Evolutionary conservation across 2,329 filamentous ascomycete genomes (phyloP).

Genomic region (Sclerotinia minor): DNA sequence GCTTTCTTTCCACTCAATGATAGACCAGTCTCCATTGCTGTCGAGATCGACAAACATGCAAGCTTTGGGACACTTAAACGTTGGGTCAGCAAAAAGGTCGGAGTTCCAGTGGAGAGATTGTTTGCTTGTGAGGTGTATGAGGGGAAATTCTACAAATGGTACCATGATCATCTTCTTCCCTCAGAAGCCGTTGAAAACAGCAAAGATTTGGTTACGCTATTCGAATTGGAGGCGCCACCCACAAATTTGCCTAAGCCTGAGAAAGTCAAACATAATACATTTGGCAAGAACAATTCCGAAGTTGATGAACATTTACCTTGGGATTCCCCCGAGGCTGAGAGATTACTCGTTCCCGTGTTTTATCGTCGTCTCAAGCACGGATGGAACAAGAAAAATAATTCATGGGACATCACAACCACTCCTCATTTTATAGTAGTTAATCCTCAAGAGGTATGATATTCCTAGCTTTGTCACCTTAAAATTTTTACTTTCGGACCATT

Average conservation of each 20-base stretch:
- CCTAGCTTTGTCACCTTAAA: not conserved
- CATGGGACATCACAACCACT: conserved; percentile 40
- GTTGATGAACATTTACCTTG: conserved; percentile 52
- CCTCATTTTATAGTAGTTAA: conserved; percentile 75
- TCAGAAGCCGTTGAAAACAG: conserved; percentile 66
- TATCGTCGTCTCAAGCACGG: conserved; percentile 52
- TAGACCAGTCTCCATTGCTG: conserved; percentile 66
- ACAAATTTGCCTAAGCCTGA: conserved; percentile 65
- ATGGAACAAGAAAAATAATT: conserved; percentile 31
- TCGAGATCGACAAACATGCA: conserved; percentile 78
- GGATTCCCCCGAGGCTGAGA: conserved; percentile 63
- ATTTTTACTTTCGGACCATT: not conserved
- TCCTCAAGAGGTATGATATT: conserved; percentile 62
- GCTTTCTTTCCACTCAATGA: conserved; percentile 77
- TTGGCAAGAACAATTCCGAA: conserved; percentile 47
- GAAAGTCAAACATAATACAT: conserved; percentile 40
- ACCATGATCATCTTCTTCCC: conserved; percentile 67
- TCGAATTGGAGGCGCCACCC: conserved; percentile 76
- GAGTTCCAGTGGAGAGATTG: conserved; percentile 64
- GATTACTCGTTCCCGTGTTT: conserved; percentile 69
- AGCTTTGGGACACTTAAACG: conserved; percentile 69
- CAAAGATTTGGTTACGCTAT: conserved; percentile 65
- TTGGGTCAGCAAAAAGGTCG: conserved; percentile 66
- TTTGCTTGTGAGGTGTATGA: conserved; percentile 82
- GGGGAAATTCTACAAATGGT: conserved; percentile 82